Evolutionary conservation across 352 stramenopile genomes (phyloP).

Genomic region (Globisporangium nunn): DNA sequence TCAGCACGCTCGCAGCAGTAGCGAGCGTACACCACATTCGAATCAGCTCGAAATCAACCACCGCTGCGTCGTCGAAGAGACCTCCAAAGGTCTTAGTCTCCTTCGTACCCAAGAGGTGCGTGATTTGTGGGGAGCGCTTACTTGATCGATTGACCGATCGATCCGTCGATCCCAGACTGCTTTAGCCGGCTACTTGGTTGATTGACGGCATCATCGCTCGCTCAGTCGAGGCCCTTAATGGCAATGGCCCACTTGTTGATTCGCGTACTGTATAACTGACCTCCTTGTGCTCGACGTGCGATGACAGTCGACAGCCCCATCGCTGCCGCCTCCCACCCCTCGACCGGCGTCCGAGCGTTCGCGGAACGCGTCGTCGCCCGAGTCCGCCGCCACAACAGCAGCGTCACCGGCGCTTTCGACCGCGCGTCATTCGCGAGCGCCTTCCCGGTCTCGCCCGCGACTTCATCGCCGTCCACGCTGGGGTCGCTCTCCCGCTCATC

Average conservation of each 20-base stretch:
- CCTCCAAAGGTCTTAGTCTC: background rate
- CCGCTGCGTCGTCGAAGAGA: no score
- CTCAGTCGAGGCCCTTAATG: no score
- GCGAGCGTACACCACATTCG: background rate
- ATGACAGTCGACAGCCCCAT: background rate
- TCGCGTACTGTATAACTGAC: background rate
- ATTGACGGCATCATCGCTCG: background rate
- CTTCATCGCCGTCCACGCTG: background rate
- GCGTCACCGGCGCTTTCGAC: slow-evolving; percentile 1
- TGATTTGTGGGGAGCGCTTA: no score
- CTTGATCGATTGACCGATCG: no score
- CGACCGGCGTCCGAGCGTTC: background rate
- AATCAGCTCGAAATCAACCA: background rate
- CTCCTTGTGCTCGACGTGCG: no score
- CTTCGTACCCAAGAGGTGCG: background rate
- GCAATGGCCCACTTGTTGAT: background rate
- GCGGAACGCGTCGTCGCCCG: background rate
- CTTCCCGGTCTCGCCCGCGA: background rate
- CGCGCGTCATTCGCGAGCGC: slow-evolving; percentile 1
- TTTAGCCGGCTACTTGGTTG: background rate
- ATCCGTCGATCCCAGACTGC: no score
- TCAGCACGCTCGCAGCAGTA: no score
- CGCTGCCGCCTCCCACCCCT: background rate
- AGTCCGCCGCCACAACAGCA: background rate
- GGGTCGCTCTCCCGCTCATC: background rate